These are phyloP conservation scores for Arachis monticola DNA, from an alignment of 331 rosid genomes.

Conservation along the genomic window DNA sequence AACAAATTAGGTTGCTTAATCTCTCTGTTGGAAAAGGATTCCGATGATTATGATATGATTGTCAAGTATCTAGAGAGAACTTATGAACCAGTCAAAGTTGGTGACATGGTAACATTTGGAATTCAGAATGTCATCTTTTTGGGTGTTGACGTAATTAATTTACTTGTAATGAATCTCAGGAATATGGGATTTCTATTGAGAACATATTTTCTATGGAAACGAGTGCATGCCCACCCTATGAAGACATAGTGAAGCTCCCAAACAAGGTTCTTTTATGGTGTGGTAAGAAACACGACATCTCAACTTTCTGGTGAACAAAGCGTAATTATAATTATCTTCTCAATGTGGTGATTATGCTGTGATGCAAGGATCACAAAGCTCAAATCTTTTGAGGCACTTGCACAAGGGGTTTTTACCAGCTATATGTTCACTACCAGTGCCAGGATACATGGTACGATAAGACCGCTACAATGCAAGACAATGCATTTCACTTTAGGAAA, in stretches of 20 bases:
- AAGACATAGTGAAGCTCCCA: conserved; percentile 70
- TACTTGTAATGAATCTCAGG: conserved; percentile 50
- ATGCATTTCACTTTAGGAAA: too few relatives aligned
- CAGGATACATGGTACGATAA: conserved; percentile 67
- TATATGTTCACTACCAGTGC: conserved; percentile 73
- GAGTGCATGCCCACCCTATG: conserved; percentile 59
- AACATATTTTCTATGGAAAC: conserved; percentile 63
- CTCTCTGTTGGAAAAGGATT: too few relatives aligned
- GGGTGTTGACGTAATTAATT: too few relatives aligned
- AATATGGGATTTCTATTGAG: conserved; percentile 68
- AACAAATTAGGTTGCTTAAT: too few relatives aligned
- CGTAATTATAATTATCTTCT: not conserved
- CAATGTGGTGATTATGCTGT: not conserved
- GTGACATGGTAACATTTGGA: too few relatives aligned
- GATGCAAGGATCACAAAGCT: conserved; percentile 67
- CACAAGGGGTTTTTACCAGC: conserved; percentile 80
- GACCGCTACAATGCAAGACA: too few relatives aligned
- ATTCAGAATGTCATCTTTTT: too few relatives aligned
- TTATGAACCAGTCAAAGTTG: too few relatives aligned
- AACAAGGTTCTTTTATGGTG: conserved; percentile 88
- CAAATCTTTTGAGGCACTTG: conserved; percentile 83
- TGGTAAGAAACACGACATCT: conserved; percentile 52
- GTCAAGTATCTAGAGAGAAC: too few relatives aligned
- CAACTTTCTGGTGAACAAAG: not conserved
- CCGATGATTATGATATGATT: too few relatives aligned